These are phyloP conservation scores for Fraxinus pennsylvanica DNA, from an alignment of 257 asterid genomes.

Conservation along the genomic window DNA sequence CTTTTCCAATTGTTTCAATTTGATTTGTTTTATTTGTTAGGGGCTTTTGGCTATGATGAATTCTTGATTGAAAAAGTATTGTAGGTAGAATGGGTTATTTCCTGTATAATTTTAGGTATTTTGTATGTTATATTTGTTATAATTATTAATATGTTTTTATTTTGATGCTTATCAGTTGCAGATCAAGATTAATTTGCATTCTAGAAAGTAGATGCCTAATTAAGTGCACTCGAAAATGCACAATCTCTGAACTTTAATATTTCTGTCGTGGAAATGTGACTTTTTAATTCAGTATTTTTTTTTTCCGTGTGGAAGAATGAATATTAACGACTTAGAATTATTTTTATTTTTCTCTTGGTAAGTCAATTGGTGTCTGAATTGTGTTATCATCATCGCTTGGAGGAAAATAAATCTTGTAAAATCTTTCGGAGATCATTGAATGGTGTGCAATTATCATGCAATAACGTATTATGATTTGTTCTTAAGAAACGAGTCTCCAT, in stretches of 20 bases:
- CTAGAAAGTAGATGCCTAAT: neutral
- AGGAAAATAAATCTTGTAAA: neutral
- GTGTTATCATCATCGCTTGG: neutral
- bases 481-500: neutral
- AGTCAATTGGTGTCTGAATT: neutral
- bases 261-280: neutral
- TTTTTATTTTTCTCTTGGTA: neutral
- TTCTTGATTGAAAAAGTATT: slow-evolving; percentile 18
- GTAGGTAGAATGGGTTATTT: neutral
- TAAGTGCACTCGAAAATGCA: neutral
- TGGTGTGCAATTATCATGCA: neutral
- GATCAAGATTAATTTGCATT: slow-evolving; percentile 14
- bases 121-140: neutral
- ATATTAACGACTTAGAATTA: neutral
- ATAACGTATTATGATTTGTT: neutral
- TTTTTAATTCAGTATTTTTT: neutral
- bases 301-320: neutral
- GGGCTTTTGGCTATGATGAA: slow-evolving; percentile 20
- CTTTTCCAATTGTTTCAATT: neutral
- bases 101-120: neutral
- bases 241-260: neutral
- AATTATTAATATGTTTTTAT: neutral
- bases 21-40: neutral
- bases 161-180: slow-evolving; percentile 19
- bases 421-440: neutral